Evolutionary conservation across 148 eudicot genomes (phyloP).

Genomic region (Cornus kousa): DNA sequence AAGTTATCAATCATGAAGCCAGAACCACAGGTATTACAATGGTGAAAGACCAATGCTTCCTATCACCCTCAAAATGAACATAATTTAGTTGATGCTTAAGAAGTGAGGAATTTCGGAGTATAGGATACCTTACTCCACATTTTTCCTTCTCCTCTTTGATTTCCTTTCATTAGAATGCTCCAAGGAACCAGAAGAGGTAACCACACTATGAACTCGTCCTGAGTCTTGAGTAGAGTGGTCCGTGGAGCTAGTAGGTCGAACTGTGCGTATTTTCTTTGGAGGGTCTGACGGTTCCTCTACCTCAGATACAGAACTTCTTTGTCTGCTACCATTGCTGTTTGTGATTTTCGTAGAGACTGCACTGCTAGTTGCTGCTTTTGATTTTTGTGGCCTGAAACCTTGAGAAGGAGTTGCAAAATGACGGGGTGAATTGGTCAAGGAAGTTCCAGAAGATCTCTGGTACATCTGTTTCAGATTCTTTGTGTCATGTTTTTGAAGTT

Average conservation of each 20-base stretch:
- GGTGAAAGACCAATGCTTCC: background rate
- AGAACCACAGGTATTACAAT: background rate
- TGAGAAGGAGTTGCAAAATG: slow-evolving; percentile 40
- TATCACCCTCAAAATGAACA: background rate
- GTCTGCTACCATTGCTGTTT: slow-evolving; percentile 26
- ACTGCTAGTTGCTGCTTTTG: slow-evolving; percentile 23
- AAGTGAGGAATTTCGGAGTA: background rate
- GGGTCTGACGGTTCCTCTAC: slow-evolving; percentile 25
- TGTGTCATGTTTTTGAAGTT: slow-evolving; percentile 30
- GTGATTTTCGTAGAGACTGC: slow-evolving; percentile 20
- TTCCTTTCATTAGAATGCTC: slow-evolving; percentile 48
- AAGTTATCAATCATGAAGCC: background rate
- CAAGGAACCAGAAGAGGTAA: slow-evolving; percentile 47
- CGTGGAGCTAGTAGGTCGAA: slow-evolving; percentile 31
- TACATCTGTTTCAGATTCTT: slow-evolving; percentile 19
- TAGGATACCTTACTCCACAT: slow-evolving; percentile 11
- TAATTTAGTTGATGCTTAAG: background rate
- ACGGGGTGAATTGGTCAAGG: slow-evolving; percentile 39
- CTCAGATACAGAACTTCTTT: slow-evolving; percentile 42
- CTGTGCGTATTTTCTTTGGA: slow-evolving; percentile 32
- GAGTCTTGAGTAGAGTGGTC: slow-evolving; percentile 44
- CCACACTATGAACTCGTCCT: slow-evolving; percentile 41
- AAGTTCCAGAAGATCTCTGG: slow-evolving; percentile 33
- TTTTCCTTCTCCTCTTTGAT: slow-evolving; percentile 39
- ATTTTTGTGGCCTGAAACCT: slow-evolving; percentile 24